Evolutionary conservation across 2,329 filamentous ascomycete genomes (phyloP).

Genomic region (Nemania diffusa): DNA sequence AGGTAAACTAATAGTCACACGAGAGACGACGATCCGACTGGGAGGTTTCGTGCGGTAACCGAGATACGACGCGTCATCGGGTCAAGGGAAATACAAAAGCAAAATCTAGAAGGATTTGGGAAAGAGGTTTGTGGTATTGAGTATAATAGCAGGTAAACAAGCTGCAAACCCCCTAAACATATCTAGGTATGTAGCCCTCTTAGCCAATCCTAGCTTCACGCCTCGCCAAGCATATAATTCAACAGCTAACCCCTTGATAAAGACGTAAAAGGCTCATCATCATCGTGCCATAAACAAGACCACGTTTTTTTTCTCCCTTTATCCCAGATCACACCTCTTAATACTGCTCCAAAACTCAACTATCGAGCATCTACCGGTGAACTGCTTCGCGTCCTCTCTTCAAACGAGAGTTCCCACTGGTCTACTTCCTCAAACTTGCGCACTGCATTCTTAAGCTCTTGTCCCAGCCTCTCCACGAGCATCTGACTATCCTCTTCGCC

Average conservation of each 20-base stretch:
- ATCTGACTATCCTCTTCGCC: conserved; percentile 51
- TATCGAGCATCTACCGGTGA: conserved; percentile 64
- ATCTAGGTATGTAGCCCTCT: conserved; percentile 30
- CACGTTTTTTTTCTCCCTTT: conserved; percentile 1
- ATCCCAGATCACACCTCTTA: conserved; percentile 4
- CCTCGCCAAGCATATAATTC: conserved; percentile 12
- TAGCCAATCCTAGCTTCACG: conserved; percentile 8
- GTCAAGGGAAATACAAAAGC: not conserved
- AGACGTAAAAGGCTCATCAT: conserved; percentile 33
- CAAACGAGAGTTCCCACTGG: conserved; percentile 74
- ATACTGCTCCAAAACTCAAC: conserved; percentile 24
- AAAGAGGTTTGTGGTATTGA: conserved; percentile 22
- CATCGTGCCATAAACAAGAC: conserved; percentile 24
- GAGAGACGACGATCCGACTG: not conserved
- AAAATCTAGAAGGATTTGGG: not conserved
- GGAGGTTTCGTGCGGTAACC: not conserved
- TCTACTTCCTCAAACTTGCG: conserved; percentile 77
- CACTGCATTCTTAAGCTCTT: conserved; percentile 68
- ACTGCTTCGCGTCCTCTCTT: conserved; percentile 68
- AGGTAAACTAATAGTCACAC: not conserved
- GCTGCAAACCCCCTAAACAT: conserved; percentile 15
- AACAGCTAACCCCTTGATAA: conserved; percentile 34
- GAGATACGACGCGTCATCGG: not conserved
- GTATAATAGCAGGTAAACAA: conserved; percentile 23
- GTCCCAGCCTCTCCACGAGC: conserved; percentile 54